A percentile compares a stretch with the other conserved stretches of the same genome.
These are phyloP conservation scores for thale cress (Arabidopsis thaliana) DNA, from an alignment of 345 rosid genomes.

Conservation along the genomic window DNA sequence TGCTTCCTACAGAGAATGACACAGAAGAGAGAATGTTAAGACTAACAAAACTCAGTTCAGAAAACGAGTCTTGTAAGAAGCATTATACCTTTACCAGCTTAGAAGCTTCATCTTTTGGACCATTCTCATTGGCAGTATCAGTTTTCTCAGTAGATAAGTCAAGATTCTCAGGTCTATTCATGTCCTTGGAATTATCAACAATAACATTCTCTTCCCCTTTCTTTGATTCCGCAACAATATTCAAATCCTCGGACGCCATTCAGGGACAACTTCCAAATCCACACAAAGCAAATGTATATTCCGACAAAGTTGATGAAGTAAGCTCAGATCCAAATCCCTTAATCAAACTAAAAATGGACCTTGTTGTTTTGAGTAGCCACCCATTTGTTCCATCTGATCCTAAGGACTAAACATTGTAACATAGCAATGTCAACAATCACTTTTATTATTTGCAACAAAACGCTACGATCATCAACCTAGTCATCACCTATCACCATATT, in stretches of 20 bases:
- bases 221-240: slow-evolving; percentile 43
- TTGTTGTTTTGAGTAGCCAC: slow-evolving; percentile 32
- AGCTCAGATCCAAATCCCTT: slow-evolving; percentile 35
- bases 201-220: slow-evolving; percentile 47
- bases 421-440: slow-evolving; percentile 25
- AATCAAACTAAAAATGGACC: slow-evolving; percentile 18
- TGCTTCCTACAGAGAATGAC: slow-evolving; percentile 51
- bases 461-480: slow-evolving; percentile 18
- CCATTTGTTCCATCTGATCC: slow-evolving; percentile 40
- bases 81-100: slow-evolving; percentile 55
- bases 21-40: slow-evolving; percentile 22
- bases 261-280: slow-evolving; percentile 3
- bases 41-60: neutral
- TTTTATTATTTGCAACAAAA: neutral
- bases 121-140: slow-evolving; percentile 40
- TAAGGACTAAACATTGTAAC: slow-evolving; percentile 17
- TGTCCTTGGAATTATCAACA: slow-evolving; percentile 43
- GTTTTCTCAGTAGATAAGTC: slow-evolving; percentile 38
- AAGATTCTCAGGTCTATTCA: slow-evolving; percentile 43
- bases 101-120: slow-evolving; percentile 46
- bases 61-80: slow-evolving; percentile 30
- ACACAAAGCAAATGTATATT: slow-evolving; percentile 26
- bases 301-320: slow-evolving; percentile 16
- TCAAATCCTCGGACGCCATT: slow-evolving; percentile 72
- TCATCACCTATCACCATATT: neutral